phyloP scores from a whole-genome alignment of 805 yeast species.

The Maudiozyma bulderi region DNA sequence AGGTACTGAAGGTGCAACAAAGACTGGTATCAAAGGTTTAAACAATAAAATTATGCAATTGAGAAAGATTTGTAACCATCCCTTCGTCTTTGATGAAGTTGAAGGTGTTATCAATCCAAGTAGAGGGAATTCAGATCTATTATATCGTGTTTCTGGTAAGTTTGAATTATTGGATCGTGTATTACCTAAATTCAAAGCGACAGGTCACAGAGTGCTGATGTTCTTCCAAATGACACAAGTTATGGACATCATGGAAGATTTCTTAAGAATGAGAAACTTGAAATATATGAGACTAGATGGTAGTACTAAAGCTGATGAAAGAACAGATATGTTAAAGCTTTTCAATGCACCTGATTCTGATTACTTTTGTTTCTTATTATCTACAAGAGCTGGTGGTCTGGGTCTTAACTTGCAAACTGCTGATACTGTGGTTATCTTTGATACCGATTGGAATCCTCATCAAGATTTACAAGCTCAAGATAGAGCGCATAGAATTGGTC shows the following conservation, averaged over 20 bases:
- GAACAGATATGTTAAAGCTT: conserved; percentile 61
- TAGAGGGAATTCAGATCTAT: conserved; percentile 49
- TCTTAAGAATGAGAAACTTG: conserved; percentile 53
- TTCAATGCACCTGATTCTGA: conserved; percentile 72
- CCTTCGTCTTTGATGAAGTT: conserved; percentile 76
- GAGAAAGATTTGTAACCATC: conserved; percentile 80
- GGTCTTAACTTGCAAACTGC: conserved; percentile 83
- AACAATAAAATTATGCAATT: conserved; percentile 80
- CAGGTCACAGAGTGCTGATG: conserved; percentile 71
- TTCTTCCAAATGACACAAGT: conserved; percentile 86
- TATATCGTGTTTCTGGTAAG: conserved; percentile 74
- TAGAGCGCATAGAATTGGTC: conserved; percentile 85
- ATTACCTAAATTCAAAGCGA: conserved; percentile 61
- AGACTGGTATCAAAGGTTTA: conserved; percentile 63
- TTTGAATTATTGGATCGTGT: conserved; percentile 70
- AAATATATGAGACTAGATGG: conserved; percentile 75
- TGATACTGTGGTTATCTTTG: conserved; percentile 77
- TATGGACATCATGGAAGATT: conserved; percentile 86
- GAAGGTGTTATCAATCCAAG: conserved; percentile 60
- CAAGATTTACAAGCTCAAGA: conserved; percentile 88
- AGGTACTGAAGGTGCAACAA: conserved; percentile 46
- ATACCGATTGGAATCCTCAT: conserved; percentile 88
- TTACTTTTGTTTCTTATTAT: conserved; percentile 66
- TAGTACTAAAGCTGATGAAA: conserved; percentile 74
- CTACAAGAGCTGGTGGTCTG: conserved; percentile 85